phyloP scores from a whole-genome alignment of 2,329 filamentous ascomycete species.

The Byssothecium circinans region DNA sequence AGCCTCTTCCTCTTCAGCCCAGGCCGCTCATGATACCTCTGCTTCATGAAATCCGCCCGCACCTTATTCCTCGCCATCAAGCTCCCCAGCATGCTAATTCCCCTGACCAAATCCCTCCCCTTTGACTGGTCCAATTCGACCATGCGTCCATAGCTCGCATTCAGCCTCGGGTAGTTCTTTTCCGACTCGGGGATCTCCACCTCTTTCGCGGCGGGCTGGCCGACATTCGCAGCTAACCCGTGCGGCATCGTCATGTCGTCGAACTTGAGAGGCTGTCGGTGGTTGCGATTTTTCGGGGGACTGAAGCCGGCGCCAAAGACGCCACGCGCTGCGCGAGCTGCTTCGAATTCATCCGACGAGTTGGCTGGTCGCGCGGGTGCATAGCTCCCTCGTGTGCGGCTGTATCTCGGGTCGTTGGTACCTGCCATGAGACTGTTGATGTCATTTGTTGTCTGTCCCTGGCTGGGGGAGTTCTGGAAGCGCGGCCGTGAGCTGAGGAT shows the following conservation, averaged over 20 bases:
- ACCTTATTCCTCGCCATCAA: constrained; percentile 60
- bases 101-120: constrained; percentile 52
- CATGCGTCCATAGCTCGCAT: constrained; percentile 45
- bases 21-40: constrained; percentile 73
- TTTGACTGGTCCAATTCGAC: constrained; percentile 38
- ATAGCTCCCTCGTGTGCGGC: neutral
- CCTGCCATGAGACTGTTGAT: constrained; percentile 31
- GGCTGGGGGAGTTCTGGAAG: neutral
- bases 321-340: constrained; percentile 4
- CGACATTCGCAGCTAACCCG: constrained; percentile 18
- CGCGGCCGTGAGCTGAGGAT: neutral
- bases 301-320: constrained; percentile 13
- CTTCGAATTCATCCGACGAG: constrained; percentile 10
- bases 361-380: neutral
- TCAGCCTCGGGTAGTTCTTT: constrained; percentile 35
- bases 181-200: constrained; percentile 18
- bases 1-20: constrained; percentile 79
- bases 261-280: constrained; percentile 13
- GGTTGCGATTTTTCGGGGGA: constrained; percentile 1
- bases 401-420: constrained; percentile 5
- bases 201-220: constrained; percentile 6
- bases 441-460: constrained; percentile 6
- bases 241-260: constrained; percentile 28
- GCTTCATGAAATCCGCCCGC: constrained; percentile 56
- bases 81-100: constrained; percentile 48